These are phyloP conservation scores for Sclerotinia nivalis DNA, from an alignment of 2,329 filamentous ascomycete species.

Conservation along the genomic window DNA sequence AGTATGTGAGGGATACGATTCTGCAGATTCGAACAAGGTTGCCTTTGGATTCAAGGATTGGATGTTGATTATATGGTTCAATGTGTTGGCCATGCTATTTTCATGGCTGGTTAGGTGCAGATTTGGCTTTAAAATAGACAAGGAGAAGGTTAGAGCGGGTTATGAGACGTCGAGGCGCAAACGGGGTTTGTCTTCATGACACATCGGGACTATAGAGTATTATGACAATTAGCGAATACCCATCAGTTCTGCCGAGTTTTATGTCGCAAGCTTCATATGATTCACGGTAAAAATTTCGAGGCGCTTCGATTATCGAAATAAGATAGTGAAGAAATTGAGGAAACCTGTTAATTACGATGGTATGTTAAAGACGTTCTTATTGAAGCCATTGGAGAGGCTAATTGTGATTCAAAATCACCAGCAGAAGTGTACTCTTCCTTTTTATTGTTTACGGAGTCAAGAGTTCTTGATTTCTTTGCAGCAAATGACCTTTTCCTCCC, in stretches of 20 bases:
- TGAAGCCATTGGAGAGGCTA: neutral
- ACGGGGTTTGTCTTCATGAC: slow-evolving; percentile 19
- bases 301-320: neutral
- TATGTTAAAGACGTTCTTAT: neutral
- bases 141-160: slow-evolving; percentile 24
- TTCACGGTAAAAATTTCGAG: neutral
- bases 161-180: slow-evolving; percentile 22
- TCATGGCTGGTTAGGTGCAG: slow-evolving; percentile 32
- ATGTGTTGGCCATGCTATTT: slow-evolving; percentile 30
- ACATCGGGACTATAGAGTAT: neutral
- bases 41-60: slow-evolving; percentile 26
- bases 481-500: slow-evolving; percentile 4
- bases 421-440: neutral
- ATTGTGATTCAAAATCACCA: slow-evolving; percentile 3
- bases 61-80: slow-evolving; percentile 29
- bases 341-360: neutral
- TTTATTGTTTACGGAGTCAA: neutral
- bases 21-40: slow-evolving; percentile 28
- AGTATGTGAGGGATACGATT: slow-evolving; percentile 49
- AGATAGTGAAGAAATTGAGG: neutral
- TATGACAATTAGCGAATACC: neutral
- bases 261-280: neutral
- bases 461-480: neutral
- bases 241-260: neutral
- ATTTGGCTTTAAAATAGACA: slow-evolving; percentile 29